These are phyloP conservation scores for Gliomastix tumulicola DNA, from an alignment of 2,329 filamentous ascomycete species.

Conservation along the genomic window DNA sequence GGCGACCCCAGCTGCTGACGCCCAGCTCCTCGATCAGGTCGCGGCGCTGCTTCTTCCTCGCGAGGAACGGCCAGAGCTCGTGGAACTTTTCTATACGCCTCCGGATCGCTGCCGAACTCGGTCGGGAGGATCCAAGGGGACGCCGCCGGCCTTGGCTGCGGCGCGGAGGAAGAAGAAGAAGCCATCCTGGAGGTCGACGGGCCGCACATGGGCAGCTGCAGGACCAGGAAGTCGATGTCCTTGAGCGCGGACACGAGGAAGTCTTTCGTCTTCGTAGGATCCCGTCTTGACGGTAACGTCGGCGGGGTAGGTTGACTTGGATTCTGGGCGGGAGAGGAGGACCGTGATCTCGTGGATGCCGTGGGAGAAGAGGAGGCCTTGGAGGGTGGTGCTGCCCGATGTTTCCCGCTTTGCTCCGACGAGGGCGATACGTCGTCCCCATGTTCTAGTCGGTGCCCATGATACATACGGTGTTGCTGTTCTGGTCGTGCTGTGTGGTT, in stretches of 20 bases:
- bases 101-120: slow-evolving; percentile 20
- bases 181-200: slow-evolving; percentile 14
- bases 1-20: slow-evolving; percentile 19
- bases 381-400: too few relatives aligned
- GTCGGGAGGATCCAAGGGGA: slow-evolving; percentile 20
- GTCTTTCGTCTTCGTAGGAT: slow-evolving; percentile 37
- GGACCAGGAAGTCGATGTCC: slow-evolving; percentile 23
- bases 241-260: slow-evolving; percentile 17
- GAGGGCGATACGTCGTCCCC: too few relatives aligned
- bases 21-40: slow-evolving; percentile 19
- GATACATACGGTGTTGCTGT: too few relatives aligned
- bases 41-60: slow-evolving; percentile 16
- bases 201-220: slow-evolving; percentile 8
- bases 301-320: slow-evolving; percentile 28
- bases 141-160: slow-evolving; percentile 19
- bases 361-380: slow-evolving; percentile 31
- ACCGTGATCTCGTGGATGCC: slow-evolving; percentile 42
- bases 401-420: too few relatives aligned
- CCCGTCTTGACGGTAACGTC: slow-evolving; percentile 28
- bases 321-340: slow-evolving; percentile 34
- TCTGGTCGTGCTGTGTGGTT: too few relatives aligned
- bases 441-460: too few relatives aligned
- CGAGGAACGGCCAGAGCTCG: slow-evolving; percentile 8
- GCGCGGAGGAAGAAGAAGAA: slow-evolving; percentile 20
- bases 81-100: slow-evolving; percentile 7